Conservation (phyloP, 495 filamentous ascomycete genomes). For the Extremus antarcticus region DNA sequence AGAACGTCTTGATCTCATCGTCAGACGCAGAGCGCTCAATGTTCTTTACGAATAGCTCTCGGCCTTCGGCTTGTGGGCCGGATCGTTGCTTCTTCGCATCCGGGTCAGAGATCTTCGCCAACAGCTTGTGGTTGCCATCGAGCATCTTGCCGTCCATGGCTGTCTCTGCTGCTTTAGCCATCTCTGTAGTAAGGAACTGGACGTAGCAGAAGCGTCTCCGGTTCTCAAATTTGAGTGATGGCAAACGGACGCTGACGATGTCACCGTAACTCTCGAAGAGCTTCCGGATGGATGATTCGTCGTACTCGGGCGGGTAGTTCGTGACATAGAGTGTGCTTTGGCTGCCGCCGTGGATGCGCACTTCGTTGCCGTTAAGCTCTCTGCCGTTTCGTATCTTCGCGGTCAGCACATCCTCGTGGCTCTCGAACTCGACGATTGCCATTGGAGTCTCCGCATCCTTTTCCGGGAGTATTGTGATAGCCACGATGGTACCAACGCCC, state of each 20-base stretch:
- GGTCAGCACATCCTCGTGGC: slow-evolving; percentile 63
- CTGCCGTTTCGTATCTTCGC: slow-evolving; percentile 76
- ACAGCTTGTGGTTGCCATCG: slow-evolving; percentile 53
- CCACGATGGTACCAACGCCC: slow-evolving; percentile 75
- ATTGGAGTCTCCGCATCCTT: slow-evolving; percentile 47
- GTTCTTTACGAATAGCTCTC: slow-evolving; percentile 76
- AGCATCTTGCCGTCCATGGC: slow-evolving; percentile 57
- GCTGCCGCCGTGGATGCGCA: slow-evolving; percentile 61
- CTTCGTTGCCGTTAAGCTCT: slow-evolving; percentile 53
- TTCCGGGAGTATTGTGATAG: slow-evolving; percentile 51
- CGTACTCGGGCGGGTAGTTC: slow-evolving; percentile 78
- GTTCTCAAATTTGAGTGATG: slow-evolving; percentile 78
- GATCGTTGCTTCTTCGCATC: slow-evolving; percentile 61
- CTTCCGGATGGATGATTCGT: slow-evolving; percentile 66
- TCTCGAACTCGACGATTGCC: slow-evolving; percentile 76
- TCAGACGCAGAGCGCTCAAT: slow-evolving; percentile 56
- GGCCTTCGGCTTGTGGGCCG: slow-evolving; percentile 71
- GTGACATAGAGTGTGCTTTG: slow-evolving; percentile 77
- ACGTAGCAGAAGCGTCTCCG: slow-evolving; percentile 90
- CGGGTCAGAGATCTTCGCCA: slow-evolving; percentile 77
- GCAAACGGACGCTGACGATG: slow-evolving; percentile 77
- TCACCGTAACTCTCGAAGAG: slow-evolving; percentile 71
- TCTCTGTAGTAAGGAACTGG: slow-evolving; percentile 52
- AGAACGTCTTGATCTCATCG: slow-evolving; percentile 55
- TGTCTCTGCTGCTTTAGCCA: slow-evolving; percentile 39